phyloP scores from a whole-genome alignment of 225 moss, liverwort and hornwort genomes.

The Takakia lepidozioides region DNA sequence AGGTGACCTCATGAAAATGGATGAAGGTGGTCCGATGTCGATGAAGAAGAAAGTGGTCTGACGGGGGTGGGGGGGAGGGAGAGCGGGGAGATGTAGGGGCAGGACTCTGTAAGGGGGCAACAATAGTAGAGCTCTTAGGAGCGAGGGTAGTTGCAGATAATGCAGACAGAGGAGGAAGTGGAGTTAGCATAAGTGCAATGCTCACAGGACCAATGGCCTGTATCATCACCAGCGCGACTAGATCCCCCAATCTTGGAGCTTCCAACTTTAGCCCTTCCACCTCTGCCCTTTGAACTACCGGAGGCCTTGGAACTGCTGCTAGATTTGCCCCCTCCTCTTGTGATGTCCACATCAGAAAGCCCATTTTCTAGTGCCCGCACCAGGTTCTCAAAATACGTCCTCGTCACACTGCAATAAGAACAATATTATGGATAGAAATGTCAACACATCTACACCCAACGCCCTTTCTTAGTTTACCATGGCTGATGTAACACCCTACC shows the following conservation, averaged over 20 bases:
- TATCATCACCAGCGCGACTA: slow-evolving; percentile 42
- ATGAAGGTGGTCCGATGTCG: slow-evolving; percentile 4
- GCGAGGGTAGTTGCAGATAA: slow-evolving; percentile 53
- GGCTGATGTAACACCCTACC: too few species aligned
- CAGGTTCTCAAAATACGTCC: slow-evolving; percentile 95
- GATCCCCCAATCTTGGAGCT: slow-evolving; percentile 43
- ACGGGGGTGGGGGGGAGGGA: neutral
- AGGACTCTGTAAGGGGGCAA: slow-evolving; percentile 5
- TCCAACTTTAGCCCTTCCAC: slow-evolving; percentile 54
- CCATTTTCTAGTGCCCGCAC: slow-evolving; percentile 79
- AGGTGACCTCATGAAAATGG: slow-evolving; percentile 7
- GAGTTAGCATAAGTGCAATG: slow-evolving; percentile 63
- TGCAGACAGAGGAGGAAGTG: slow-evolving; percentile 35
- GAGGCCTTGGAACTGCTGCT: slow-evolving; percentile 62
- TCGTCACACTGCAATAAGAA: slow-evolving; percentile 55
- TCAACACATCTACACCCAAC: neutral
- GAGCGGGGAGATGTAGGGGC: slow-evolving; percentile 7
- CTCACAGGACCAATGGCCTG: slow-evolving; percentile 61
- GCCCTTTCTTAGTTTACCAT: too few species aligned
- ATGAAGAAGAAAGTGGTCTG: neutral
- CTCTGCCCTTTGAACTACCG: slow-evolving; percentile 51
- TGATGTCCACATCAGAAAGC: slow-evolving; percentile 69
- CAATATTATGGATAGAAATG: neutral
- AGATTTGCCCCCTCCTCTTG: slow-evolving; percentile 38
- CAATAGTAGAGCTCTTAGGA: slow-evolving; percentile 16